Evolutionary conservation across 352 stramenopile species (phyloP).

Genomic region (Phytopythium kandeliae): DNA sequence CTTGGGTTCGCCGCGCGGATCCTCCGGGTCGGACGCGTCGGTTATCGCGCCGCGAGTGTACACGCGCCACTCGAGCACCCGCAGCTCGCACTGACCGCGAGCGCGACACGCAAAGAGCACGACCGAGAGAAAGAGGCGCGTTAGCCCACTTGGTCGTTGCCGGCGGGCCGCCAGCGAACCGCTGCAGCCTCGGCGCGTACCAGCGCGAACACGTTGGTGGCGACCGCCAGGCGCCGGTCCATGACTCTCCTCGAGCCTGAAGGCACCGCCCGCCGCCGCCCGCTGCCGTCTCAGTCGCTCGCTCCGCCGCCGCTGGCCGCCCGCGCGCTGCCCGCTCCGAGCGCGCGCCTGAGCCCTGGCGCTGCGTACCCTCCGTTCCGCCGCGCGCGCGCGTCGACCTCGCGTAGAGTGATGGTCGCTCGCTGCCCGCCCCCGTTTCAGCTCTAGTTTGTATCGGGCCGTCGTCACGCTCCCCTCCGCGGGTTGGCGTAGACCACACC

Average conservation of each 20-base stretch:
- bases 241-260: background rate
- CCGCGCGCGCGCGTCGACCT: background rate
- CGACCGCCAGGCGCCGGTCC: conserved; percentile 7
- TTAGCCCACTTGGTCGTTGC: no score
- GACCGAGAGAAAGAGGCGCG: no score
- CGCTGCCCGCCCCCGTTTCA: background rate
- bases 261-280: no score
- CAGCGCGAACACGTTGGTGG: conserved; percentile 41
- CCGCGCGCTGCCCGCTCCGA: background rate
- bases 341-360: background rate
- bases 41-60: conserved; percentile 12
- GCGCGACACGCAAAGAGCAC: background rate
- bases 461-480: no score
- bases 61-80: conserved; percentile 46
- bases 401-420: background rate
- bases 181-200: conserved; percentile 8
- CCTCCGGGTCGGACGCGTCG: conserved; percentile 13
- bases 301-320: background rate
- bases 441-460: background rate
- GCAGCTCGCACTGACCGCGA: conserved; percentile 32
- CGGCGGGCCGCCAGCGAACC: no score
- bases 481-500: no score
- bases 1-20: background rate
- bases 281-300: background rate
- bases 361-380: background rate